Evolutionary conservation across 257 asterid genomes (phyloP).

Genomic region (Coffea eugenioides): DNA sequence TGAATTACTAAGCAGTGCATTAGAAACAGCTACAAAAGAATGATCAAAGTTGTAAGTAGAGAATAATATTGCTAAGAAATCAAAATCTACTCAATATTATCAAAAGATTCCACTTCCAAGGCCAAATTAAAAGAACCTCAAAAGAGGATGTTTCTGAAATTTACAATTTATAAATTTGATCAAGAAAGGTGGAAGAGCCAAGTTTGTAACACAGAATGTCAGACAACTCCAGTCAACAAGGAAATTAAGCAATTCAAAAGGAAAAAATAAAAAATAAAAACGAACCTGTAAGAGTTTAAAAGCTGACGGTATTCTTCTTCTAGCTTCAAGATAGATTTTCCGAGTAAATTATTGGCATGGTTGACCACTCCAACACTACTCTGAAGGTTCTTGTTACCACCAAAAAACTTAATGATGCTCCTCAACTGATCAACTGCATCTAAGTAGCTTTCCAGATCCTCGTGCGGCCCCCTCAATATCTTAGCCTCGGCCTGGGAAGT

Average conservation of each 20-base stretch:
- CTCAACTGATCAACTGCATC: constrained; percentile 85
- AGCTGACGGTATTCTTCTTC: constrained; percentile 92
- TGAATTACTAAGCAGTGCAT: too few relatives aligned
- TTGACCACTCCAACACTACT: constrained; percentile 63
- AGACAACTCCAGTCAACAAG: background rate
- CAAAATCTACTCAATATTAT: background rate
- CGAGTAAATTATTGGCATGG: constrained; percentile 64
- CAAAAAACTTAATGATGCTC: constrained; percentile 55
- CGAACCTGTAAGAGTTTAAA: constrained; percentile 69
- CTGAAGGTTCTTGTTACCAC: constrained; percentile 56
- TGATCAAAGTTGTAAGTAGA: background rate
- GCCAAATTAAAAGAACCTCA: background rate
- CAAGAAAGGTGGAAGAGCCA: background rate
- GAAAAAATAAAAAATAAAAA: background rate
- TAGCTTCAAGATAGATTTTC: constrained; percentile 64
- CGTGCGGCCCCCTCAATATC: constrained; percentile 92
- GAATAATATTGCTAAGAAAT: background rate
- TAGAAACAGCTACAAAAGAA: background rate
- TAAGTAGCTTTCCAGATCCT: constrained; percentile 85
- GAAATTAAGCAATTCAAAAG: background rate
- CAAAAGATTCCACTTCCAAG: background rate
- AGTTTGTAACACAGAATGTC: background rate
- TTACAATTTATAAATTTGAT: background rate
- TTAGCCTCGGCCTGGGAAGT: constrained; percentile 87
- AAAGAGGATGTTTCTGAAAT: background rate